Conservation (phyloP, 805 yeast species). For the Blastobotrys chiropterorum region DNA sequence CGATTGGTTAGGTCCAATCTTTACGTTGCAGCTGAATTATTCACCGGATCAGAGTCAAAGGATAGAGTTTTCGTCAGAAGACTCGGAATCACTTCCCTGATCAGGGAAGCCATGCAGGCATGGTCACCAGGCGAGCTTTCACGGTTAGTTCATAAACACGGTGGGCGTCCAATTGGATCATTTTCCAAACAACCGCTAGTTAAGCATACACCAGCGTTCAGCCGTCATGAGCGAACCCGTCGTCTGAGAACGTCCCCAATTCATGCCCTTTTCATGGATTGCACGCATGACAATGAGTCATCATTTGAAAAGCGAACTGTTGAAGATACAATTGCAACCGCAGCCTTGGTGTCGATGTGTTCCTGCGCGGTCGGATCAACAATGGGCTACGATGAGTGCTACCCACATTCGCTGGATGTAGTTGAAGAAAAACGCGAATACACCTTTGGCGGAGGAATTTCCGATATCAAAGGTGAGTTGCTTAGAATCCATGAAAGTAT, state of each 20-base stretch:
- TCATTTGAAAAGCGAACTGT: constrained; percentile 86
- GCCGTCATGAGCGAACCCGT: constrained; percentile 24
- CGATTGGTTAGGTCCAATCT: constrained; percentile 76
- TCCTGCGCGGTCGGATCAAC: constrained; percentile 92
- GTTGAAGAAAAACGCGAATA: constrained; percentile 71
- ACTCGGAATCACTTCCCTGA: constrained; percentile 79
- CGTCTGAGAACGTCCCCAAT: constrained; percentile 66
- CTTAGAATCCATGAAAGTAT: constrained; percentile 33
- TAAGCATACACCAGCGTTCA: constrained; percentile 35
- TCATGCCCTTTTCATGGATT: constrained; percentile 94
- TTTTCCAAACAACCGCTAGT: constrained; percentile 66
- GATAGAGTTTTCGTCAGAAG: constrained; percentile 88
- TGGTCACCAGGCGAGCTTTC: constrained; percentile 84
- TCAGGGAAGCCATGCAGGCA: constrained; percentile 97
- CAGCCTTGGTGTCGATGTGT: constrained; percentile 89
- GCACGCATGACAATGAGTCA: constrained; percentile 92
- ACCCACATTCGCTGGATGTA: constrained; percentile 72
- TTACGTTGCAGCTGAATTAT: constrained; percentile 90
- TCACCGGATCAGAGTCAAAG: constrained; percentile 86
- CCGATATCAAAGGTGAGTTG: constrained; percentile 50
- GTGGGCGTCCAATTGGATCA: constrained; percentile 94
- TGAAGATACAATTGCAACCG: constrained; percentile 91
- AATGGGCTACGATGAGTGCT: constrained; percentile 89
- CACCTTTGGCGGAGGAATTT: constrained; percentile 56
- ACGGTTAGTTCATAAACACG: constrained; percentile 80